A percentile compares a stretch with the other conserved stretches of the same genome.
These are phyloP conservation scores for Oehlia diaphana DNA, from an alignment of 192 early-diverging fungal genomes.

Conservation along the genomic window DNA sequence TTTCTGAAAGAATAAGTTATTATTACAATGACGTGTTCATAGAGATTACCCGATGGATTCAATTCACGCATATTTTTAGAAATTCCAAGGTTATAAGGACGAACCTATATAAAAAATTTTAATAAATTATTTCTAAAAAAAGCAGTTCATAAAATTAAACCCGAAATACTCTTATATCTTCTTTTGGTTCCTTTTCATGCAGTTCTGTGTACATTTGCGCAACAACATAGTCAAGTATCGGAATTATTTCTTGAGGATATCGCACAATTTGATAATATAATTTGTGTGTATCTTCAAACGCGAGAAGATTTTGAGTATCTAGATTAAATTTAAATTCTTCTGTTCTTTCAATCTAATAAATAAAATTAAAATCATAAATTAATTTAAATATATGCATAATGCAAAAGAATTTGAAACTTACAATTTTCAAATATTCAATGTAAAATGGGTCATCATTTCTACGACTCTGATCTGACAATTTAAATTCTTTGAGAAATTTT, in stretches of 20 bases:
- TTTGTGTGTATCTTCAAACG: slow-evolving; percentile 62
- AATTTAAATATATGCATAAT: background rate
- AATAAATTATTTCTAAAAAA: background rate
- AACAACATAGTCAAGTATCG: slow-evolving; percentile 87
- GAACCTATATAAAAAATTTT: slow-evolving; percentile 47
- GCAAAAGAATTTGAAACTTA: slow-evolving; percentile 23
- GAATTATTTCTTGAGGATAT: slow-evolving; percentile 96
- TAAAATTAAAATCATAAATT: background rate
- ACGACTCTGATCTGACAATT: slow-evolving; percentile 51
- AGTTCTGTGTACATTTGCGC: slow-evolving; percentile 69
- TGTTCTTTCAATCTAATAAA: slow-evolving; percentile 57
- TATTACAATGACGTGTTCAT: background rate
- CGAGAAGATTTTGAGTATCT: slow-evolving; percentile 81
- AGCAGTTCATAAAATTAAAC: background rate
- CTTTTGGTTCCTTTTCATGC: slow-evolving; percentile 46
- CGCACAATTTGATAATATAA: slow-evolving; percentile 86
- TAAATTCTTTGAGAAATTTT: slow-evolving; percentile 80
- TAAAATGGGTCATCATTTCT: slow-evolving; percentile 69
- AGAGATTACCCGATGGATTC: slow-evolving; percentile 71
- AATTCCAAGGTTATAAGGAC: slow-evolving; percentile 82
- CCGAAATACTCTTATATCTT: background rate
- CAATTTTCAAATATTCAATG: slow-evolving; percentile 64
- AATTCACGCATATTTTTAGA: slow-evolving; percentile 92
- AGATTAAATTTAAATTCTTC: slow-evolving; percentile 80
- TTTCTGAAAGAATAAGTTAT: background rate